Evolutionary conservation across 345 rosid genomes (phyloP).

Genomic region (Syzygium grande): DNA sequence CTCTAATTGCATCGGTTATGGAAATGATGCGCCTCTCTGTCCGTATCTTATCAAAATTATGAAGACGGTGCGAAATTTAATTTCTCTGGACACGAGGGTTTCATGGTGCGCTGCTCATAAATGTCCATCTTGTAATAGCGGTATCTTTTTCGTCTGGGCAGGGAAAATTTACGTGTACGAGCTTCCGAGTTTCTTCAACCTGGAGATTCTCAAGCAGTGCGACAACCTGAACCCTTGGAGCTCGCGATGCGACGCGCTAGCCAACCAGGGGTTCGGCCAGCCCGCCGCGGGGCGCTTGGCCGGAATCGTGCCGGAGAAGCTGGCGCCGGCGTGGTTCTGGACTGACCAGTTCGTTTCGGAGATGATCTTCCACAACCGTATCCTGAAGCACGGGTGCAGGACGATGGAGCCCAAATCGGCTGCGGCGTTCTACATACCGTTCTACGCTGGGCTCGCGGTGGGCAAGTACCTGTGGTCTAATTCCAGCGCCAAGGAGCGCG

Average conservation of each 20-base stretch:
- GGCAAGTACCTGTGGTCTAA: constrained; percentile 69
- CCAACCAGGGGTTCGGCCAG: constrained; percentile 67
- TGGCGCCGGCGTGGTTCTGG: constrained; percentile 87
- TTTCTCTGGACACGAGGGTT: neutral
- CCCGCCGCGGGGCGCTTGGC: constrained; percentile 33
- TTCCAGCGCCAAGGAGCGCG: constrained; percentile 57
- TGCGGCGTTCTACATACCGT: constrained; percentile 80
- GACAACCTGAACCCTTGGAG: constrained; percentile 83
- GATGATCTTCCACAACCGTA: constrained; percentile 71
- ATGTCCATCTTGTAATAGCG: neutral
- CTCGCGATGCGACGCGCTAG: constrained; percentile 67
- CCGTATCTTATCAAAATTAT: neutral
- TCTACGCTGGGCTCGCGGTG: constrained; percentile 90
- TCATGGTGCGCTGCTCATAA: neutral
- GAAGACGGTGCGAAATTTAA: neutral
- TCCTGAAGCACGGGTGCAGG: constrained; percentile 66
- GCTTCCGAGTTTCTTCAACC: constrained; percentile 60
- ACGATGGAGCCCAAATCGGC: constrained; percentile 61
- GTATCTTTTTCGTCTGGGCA: neutral
- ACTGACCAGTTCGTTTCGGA: constrained; percentile 88
- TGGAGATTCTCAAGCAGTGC: constrained; percentile 53
- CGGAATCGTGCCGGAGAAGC: constrained; percentile 42
- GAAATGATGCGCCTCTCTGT: neutral
- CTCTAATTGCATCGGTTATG: neutral
- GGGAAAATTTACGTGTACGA: constrained; percentile 62